phyloP scores from a whole-genome alignment of 2,329 filamentous ascomycete genomes.

The Fusarium palustre region DNA sequence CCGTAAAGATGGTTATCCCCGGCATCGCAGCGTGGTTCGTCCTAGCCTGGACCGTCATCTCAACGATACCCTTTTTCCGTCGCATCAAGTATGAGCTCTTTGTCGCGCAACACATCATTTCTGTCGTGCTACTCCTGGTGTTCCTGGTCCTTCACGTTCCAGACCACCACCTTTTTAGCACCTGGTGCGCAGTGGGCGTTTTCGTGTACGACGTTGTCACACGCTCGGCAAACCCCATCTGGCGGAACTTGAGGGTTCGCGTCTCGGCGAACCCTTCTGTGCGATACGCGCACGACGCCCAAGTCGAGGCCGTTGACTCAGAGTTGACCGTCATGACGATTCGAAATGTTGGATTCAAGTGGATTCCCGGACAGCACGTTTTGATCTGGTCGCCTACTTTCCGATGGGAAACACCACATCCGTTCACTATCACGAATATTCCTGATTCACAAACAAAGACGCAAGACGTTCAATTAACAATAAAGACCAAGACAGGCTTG shows the following conservation, averaged over 20 bases:
- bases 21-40: slow-evolving; percentile 46
- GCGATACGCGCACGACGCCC: slow-evolving; percentile 39
- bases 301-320: slow-evolving; percentile 32
- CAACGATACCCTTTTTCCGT: slow-evolving; percentile 42
- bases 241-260: slow-evolving; percentile 41
- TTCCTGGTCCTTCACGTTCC: slow-evolving; percentile 45
- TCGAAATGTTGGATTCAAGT: slow-evolving; percentile 38
- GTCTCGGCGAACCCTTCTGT: slow-evolving; percentile 24
- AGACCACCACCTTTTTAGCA: slow-evolving; percentile 45
- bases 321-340: slow-evolving; percentile 41
- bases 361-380: slow-evolving; percentile 45
- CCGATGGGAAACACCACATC: slow-evolving; percentile 42
- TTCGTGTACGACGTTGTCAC: slow-evolving; percentile 45
- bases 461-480: slow-evolving; percentile 39
- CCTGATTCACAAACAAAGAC: slow-evolving; percentile 7
- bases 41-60: slow-evolving; percentile 43
- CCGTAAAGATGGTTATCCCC: slow-evolving; percentile 45
- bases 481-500: slow-evolving; percentile 44
- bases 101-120: slow-evolving; percentile 46
- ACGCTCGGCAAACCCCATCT: slow-evolving; percentile 44
- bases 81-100: slow-evolving; percentile 47
- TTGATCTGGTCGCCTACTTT: slow-evolving; percentile 45
- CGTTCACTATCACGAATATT: slow-evolving; percentile 43
- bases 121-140: slow-evolving; percentile 38
- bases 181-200: slow-evolving; percentile 46